Evolutionary conservation across 148 eudicot species (phyloP).

Genomic region (Chenopodium berlandieri): DNA sequence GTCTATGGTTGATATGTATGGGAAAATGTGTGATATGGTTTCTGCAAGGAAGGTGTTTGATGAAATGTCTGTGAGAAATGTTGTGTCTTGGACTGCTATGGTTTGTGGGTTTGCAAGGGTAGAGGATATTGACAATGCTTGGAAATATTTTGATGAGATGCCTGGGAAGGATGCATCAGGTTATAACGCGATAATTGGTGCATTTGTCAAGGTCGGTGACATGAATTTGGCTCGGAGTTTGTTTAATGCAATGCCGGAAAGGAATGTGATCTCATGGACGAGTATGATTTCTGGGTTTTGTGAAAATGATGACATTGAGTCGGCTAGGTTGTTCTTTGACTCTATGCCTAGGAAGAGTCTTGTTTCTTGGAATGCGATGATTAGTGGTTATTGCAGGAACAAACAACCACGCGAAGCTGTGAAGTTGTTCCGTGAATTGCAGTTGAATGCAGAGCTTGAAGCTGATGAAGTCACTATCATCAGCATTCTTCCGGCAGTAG

Average conservation of each 20-base stretch:
- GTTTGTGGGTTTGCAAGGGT: constrained; percentile 60
- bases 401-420: constrained; percentile 61
- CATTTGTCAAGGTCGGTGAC: constrained; percentile 60
- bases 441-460: constrained; percentile 39
- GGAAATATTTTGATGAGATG: constrained; percentile 46
- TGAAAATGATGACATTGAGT: constrained; percentile 37
- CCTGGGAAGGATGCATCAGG: constrained; percentile 59
- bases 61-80: constrained; percentile 67
- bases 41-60: constrained; percentile 58
- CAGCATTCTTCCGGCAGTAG: constrained; percentile 80
- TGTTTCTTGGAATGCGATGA: constrained; percentile 77
- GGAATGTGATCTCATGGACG: constrained; percentile 74
- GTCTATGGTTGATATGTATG: constrained; percentile 44
- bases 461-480: constrained; percentile 68
- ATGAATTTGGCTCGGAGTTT: constrained; percentile 44
- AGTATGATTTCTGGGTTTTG: constrained; percentile 74
- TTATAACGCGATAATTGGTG: constrained; percentile 68
- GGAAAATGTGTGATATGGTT: constrained; percentile 34
- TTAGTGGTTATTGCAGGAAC: constrained; percentile 66
- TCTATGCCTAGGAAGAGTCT: constrained; percentile 62
- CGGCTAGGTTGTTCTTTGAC: constrained; percentile 60
- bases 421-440: constrained; percentile 56
- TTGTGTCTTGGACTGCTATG: constrained; percentile 73
- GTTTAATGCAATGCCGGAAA: constrained; percentile 50
- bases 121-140: constrained; percentile 51